phyloP scores from a whole-genome alignment of 1,284 basidiomycete species.

The Anthracocystis walkeri region DNA sequence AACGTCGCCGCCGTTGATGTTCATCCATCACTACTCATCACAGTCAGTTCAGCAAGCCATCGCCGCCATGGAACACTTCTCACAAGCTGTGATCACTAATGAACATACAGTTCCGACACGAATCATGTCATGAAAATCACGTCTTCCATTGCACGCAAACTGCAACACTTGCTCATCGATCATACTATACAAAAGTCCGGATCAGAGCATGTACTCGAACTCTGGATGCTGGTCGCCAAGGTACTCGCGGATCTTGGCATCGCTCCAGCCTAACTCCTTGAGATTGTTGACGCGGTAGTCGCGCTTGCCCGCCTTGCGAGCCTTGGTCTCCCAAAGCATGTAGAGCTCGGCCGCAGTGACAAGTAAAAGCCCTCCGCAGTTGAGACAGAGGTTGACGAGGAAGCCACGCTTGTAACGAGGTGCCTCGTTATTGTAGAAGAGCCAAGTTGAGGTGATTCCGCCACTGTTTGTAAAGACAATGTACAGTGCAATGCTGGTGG shows the following conservation, averaged over 20 bases:
- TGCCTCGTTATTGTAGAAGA: slow-evolving; percentile 52
- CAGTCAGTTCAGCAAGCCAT: no score
- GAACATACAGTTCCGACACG: no score
- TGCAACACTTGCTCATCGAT: no score
- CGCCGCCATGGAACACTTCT: no score
- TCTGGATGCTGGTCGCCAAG: slow-evolving; percentile 64
- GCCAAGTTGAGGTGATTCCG: slow-evolving; percentile 57
- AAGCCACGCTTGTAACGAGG: slow-evolving; percentile 52
- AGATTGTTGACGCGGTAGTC: slow-evolving; percentile 51
- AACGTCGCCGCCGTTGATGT: no score
- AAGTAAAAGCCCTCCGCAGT: slow-evolving; percentile 35
- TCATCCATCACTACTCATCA: no score
- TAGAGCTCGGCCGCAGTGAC: slow-evolving; percentile 51
- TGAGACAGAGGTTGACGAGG: slow-evolving; percentile 55
- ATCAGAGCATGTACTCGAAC: slow-evolving; percentile 51
- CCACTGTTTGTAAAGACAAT: slow-evolving; percentile 62
- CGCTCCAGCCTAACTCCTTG: slow-evolving; percentile 42
- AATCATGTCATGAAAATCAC: no score
- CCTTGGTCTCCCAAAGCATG: slow-evolving; percentile 52
- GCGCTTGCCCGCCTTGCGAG: slow-evolving; percentile 50
- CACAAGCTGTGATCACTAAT: no score
- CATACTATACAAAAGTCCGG: slow-evolving; percentile 1
- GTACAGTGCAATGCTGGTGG: slow-evolving; percentile 54
- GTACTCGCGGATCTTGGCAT: slow-evolving; percentile 54
- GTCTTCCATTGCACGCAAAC: no score